A percentile compares a stretch with the other conserved stretches of the same genome.
These are phyloP conservation scores for Aphanoascus verrucosus DNA, from an alignment of 2,329 filamentous ascomycete species.

Conservation along the genomic window DNA sequence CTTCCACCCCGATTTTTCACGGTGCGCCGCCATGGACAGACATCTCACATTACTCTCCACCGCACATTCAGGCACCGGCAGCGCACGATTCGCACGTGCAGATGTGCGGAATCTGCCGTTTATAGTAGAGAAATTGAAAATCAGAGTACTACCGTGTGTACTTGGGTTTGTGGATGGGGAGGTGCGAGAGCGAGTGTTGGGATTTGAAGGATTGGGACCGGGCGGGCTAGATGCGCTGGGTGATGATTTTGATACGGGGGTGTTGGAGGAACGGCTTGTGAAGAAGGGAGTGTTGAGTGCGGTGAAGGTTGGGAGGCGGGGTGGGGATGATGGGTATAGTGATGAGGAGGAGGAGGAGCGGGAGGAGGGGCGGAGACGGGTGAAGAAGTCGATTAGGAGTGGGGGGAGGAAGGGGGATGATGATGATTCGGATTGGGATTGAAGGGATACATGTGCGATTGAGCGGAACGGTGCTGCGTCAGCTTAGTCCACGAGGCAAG, in stretches of 20 bases:
- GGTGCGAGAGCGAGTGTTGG: conserved; percentile 36
- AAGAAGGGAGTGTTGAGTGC: conserved; percentile 30
- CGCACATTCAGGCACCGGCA: conserved; percentile 25
- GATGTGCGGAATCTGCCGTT: conserved; percentile 40
- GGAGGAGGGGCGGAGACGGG: conserved; percentile 15
- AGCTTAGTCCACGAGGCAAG: too few relatives aligned
- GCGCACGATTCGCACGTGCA: conserved; percentile 36
- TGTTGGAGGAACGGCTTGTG: conserved; percentile 35
- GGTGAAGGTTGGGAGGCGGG: conserved; percentile 25
- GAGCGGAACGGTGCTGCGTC: neutral
- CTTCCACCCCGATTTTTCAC: conserved; percentile 52
- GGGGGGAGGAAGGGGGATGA: conserved; percentile 26
- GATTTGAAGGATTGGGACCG: conserved; percentile 38
- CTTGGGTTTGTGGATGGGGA: conserved; percentile 41
- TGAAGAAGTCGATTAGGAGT: conserved; percentile 24
- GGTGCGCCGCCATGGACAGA: conserved; percentile 52
- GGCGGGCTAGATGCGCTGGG: conserved; percentile 28
- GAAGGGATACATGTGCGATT: conserved; percentile 13
- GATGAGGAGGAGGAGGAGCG: conserved; percentile 21
- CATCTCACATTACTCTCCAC: conserved; percentile 41
- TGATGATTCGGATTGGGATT: conserved; percentile 41
- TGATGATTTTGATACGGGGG: conserved; percentile 31
- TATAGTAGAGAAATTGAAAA: conserved; percentile 38
- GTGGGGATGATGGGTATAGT: conserved; percentile 18
- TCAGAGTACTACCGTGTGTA: conserved; percentile 39